phyloP scores from a whole-genome alignment of 2,329 filamentous ascomycete species.

The Cercospora zeae-maydis region DNA sequence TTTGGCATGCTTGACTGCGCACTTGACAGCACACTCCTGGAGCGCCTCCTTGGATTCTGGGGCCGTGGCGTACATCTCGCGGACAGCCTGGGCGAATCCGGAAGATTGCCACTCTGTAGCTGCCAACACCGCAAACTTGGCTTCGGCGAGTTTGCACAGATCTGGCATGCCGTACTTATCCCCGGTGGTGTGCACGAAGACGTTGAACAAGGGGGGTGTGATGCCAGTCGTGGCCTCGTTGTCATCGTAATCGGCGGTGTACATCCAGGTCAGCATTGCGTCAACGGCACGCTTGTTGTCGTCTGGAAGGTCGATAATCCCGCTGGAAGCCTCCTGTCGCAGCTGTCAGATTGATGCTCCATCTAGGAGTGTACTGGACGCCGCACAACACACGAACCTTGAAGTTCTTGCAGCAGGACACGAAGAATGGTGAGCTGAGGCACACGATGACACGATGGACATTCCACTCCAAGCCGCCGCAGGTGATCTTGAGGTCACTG shows the following conservation, averaged over 20 bases:
- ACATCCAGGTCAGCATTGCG: conserved; percentile 4
- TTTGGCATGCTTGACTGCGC: not conserved
- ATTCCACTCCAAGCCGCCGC: conserved; percentile 17
- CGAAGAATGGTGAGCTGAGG: conserved; percentile 25
- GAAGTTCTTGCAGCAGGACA: conserved; percentile 23
- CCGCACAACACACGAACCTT: conserved; percentile 5
- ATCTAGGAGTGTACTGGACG: not conserved
- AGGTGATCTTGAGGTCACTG: conserved; percentile 27
- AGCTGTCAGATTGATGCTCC: not conserved
- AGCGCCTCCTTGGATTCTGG: not conserved
- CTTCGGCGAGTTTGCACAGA: not conserved
- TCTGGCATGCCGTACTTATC: conserved; percentile 10
- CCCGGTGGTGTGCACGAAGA: not conserved
- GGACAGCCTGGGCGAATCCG: conserved; percentile 1
- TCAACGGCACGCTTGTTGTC: not conserved
- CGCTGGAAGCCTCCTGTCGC: conserved; percentile 4
- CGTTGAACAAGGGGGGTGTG: conserved; percentile 4
- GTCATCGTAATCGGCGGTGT: conserved; percentile 13
- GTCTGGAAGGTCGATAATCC: not conserved
- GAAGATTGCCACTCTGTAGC: not conserved
- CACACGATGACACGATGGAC: conserved; percentile 30
- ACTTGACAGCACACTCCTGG: not conserved
- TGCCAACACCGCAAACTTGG: not conserved
- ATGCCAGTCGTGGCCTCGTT: not conserved
- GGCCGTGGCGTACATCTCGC: not conserved